Conservation (phyloP, 1,139 yeast species). For the Taiozyma sp. region DNA sequence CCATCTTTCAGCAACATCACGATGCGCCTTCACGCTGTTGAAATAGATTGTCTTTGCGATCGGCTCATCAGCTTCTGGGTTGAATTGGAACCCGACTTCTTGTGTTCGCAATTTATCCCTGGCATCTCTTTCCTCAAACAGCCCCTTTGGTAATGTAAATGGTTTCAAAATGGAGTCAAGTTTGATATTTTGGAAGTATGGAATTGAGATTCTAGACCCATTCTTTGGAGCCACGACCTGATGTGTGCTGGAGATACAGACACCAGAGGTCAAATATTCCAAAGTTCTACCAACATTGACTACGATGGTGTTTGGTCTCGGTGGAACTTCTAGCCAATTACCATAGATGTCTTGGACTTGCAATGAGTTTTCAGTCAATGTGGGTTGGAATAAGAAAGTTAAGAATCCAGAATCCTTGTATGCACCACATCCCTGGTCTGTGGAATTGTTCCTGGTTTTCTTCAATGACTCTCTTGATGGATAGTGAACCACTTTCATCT, state of each 20-base stretch:
- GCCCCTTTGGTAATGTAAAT: conserved; percentile 28
- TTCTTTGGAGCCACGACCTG: conserved; percentile 45
- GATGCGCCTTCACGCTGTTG: conserved; percentile 52
- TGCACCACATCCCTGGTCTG: conserved; percentile 53
- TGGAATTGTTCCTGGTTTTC: conserved; percentile 6
- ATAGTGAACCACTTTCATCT: conserved; percentile 42
- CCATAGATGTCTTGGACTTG: conserved; percentile 57
- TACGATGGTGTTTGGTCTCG: conserved; percentile 33
- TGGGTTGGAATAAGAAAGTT: conserved; percentile 53
- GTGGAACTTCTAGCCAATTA: conserved; percentile 48
- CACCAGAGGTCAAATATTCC: conserved; percentile 46
- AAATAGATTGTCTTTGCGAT: conserved; percentile 49
- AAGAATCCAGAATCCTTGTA: conserved; percentile 58
- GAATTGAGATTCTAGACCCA: conserved; percentile 38
- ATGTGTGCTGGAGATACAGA: conserved; percentile 52
- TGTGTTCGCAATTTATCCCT: conserved; percentile 33
- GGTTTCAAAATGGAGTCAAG: conserved; percentile 27
- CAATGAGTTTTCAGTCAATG: conserved; percentile 37
- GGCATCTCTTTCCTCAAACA: conserved; percentile 29
- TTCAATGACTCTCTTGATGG: conserved; percentile 22
- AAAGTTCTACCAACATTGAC: conserved; percentile 46
- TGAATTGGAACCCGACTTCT: conserved; percentile 35
- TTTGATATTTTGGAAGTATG: conserved; percentile 34
- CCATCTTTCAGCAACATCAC: conserved; percentile 55
- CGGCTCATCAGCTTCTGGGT: conserved; percentile 33